Percentiles rank a stretch among this genome's conserved stretches.
These are phyloP conservation scores for Lyophyllum shimeji DNA, from an alignment of 768 basidiomycete genomes.

Conservation along the genomic window DNA sequence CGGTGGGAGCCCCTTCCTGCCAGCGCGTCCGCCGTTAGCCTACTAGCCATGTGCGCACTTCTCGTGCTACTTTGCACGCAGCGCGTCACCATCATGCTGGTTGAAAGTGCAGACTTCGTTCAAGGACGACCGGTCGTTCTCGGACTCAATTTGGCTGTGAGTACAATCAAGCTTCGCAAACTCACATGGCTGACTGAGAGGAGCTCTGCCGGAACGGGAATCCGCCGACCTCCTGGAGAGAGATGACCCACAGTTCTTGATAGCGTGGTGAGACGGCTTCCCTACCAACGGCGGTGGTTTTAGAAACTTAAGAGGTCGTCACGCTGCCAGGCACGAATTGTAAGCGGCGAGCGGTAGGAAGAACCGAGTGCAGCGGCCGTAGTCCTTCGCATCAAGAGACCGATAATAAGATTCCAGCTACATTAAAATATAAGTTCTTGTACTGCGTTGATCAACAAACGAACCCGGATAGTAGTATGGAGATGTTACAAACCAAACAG, in stretches of 20 bases:
- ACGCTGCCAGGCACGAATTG: neutral
- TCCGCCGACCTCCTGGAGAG: neutral
- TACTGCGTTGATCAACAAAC: neutral
- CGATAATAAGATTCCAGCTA: neutral
- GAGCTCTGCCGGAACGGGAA: neutral
- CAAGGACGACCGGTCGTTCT: neutral
- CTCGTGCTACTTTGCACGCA: no score
- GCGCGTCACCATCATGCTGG: no score
- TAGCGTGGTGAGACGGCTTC: no score
- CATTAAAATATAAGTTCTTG: slow-evolving; percentile 1
- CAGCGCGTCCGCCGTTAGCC: no score
- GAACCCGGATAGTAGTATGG: neutral
- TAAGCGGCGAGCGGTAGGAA: no score
- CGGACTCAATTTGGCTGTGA: neutral
- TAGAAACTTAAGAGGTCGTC: no score
- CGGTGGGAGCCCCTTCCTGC: no score
- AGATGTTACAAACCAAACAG: slow-evolving; percentile 4
- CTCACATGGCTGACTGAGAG: neutral
- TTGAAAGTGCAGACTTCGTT: no score
- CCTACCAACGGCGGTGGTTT: no score
- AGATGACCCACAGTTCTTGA: no score
- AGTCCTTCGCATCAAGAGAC: neutral
- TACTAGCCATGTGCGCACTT: no score
- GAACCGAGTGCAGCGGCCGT: no score
- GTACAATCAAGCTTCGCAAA: neutral